These are phyloP conservation scores for Pseudopyricularia cyperi DNA, from an alignment of 2,329 filamentous ascomycete species.

Conservation along the genomic window DNA sequence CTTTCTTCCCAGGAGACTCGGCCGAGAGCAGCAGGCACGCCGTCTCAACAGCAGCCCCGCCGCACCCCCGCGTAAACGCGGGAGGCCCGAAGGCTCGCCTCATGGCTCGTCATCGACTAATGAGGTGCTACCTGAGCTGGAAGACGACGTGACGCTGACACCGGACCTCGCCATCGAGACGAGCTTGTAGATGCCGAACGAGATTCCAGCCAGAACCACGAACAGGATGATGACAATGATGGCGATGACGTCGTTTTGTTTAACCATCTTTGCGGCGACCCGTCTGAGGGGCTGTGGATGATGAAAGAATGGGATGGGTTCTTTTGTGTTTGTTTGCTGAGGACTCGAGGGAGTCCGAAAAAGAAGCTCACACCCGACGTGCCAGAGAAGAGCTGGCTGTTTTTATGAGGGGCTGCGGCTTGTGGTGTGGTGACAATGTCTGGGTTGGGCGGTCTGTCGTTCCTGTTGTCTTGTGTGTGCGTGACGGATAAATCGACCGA, in stretches of 20 bases:
- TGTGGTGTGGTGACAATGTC: no score
- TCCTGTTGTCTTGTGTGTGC: no score
- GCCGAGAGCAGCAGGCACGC: not conserved
- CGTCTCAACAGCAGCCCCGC: not conserved
- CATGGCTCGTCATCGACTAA: conserved; percentile 3
- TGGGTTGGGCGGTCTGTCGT: no score
- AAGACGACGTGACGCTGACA: conserved; percentile 22
- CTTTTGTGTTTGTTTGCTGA: not conserved
- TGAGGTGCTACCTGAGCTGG: conserved; percentile 9
- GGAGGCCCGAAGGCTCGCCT: not conserved
- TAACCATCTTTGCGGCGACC: conserved; percentile 33
- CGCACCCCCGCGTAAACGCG: not conserved
- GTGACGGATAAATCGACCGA: no score
- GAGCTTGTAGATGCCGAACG: conserved; percentile 50
- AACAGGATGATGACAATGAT: conserved; percentile 57
- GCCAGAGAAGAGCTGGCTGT: no score
- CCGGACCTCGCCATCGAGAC: conserved; percentile 36
- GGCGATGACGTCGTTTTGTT: conserved; percentile 55
- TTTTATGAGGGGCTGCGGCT: no score
- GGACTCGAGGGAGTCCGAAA: no score
- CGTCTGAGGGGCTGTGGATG: conserved; percentile 1
- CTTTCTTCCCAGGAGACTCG: no score
- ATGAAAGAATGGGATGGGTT: not conserved
- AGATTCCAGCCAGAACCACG: conserved; percentile 44
- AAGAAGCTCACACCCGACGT: no score